Evolutionary conservation across 179 eudicot genomes (phyloP), one percentile per base, ranked within the genome.

Genomic region (Beta corolliflora): DNA sequence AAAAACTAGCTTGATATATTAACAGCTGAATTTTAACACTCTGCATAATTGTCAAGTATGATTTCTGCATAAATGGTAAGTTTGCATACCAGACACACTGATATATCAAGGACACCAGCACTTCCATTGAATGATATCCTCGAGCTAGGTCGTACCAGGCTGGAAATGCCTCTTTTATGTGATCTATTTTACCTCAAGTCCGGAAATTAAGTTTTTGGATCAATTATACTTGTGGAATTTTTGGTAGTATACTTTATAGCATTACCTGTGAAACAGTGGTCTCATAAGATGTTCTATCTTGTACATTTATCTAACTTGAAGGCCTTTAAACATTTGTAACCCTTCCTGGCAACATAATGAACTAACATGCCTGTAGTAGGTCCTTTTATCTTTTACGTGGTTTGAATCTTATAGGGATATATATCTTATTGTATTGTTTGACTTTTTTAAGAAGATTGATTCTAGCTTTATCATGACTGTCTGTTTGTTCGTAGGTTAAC

Each of bases 1-100:
- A 25, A 81, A 60, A 70, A 6, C 68, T 71, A 29, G 72, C 41
- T 66, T 55, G 29, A 77, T 31, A 63, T 81, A 36, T 75, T 48
- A 54, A 71, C 21, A 9, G 67, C 25, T 63, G 16, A 14, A n/a
- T 15, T 59, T 6, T 59, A 59, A 59, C 7, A 18, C n/a, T 69
- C 18, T 80, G 29, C 50, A 58, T 60, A 56, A 41, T 59, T 69
- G 19, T 23, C 25, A 46, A 11, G 48, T 67, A 7, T 36, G 71
- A 67, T 67, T 5, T 65, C 41, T 36, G 41, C 41, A 16, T 3
- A 11, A 73, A 9, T 48, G 11, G 5, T 50, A 4, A n/a, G 55
- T 71, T 52, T 19, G 15, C 25, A 21, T 50, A 13, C 25, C 25
- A 21, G 36, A 71, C 29, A 11, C 36, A 21, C 58, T 71, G 18